These are phyloP conservation scores for Aspergillus glaucus DNA, from an alignment of 2,329 filamentous ascomycete species.

Conservation along the genomic window DNA sequence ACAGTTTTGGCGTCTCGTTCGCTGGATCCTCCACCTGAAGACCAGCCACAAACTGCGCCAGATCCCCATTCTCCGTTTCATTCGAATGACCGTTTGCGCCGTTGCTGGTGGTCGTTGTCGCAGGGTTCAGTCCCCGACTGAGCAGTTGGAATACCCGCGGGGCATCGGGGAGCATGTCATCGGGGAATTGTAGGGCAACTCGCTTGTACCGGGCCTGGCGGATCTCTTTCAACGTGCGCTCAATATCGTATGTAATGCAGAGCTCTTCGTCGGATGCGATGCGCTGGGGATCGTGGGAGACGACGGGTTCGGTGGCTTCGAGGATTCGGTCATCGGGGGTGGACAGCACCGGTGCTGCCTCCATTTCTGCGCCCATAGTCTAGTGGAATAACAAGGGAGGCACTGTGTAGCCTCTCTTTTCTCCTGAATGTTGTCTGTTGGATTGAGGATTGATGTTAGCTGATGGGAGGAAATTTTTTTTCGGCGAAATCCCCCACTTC, in stretches of 20 bases:
- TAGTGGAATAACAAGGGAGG: not conserved
- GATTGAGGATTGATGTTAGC: slow-evolving; percentile 5
- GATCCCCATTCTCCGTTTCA: slow-evolving; percentile 6
- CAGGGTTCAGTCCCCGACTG: slow-evolving; percentile 43
- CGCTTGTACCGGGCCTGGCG: slow-evolving; percentile 63
- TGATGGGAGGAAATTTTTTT: slow-evolving; percentile 13
- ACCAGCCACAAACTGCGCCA: slow-evolving; percentile 22
- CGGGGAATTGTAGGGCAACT: slow-evolving; percentile 91
- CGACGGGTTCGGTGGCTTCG: slow-evolving; percentile 45
- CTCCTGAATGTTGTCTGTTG: not conserved
- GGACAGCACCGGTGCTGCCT: slow-evolving; percentile 53
- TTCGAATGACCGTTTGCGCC: slow-evolving; percentile 9
- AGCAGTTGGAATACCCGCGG: slow-evolving; percentile 69
- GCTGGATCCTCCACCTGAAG: slow-evolving; percentile 18
- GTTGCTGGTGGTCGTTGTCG: slow-evolving; percentile 12
- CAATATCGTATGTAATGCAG: slow-evolving; percentile 73
- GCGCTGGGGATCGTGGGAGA: slow-evolving; percentile 24
- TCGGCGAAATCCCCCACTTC: slow-evolving; percentile 23
- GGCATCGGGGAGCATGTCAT: slow-evolving; percentile 83
- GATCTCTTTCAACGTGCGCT: slow-evolving; percentile 71
- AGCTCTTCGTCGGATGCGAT: slow-evolving; percentile 62
- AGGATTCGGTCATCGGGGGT: slow-evolving; percentile 58
- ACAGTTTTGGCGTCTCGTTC: slow-evolving; percentile 48
- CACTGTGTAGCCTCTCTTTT: not conserved
- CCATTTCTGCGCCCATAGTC: slow-evolving; percentile 28